Base-by-base conservation (phyloP, 2,329 filamentous ascomycete species). In the Ophiocordyceps camponoti-saundersi region DNA sequence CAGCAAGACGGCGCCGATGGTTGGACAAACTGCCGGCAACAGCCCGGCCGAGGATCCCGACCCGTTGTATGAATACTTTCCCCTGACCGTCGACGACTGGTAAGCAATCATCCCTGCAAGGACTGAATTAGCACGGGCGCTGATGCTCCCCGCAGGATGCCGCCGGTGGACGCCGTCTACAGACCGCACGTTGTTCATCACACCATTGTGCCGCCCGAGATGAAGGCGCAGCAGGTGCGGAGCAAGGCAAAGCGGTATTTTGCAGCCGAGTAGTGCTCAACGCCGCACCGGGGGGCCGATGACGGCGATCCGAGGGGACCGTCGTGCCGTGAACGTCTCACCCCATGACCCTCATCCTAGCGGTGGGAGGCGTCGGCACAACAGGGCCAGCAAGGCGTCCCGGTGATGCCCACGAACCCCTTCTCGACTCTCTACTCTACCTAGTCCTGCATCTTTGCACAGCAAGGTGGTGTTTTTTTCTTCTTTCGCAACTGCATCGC, bases 131-230 rank as follows among this genome's bases (percentile, higher is more conserved):
- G 21, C n/a, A 26, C 10, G 21, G 36, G 26, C 12, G 34, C 41
- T 36, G 26, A 42, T 21, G 13, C 30, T 15, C 20, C 34, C 23
- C 8, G 43, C 42, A 76, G 77, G 80, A 87, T 89, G 77, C 84
- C 84, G 2, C 87, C 86, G 1, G 85, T 93, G 3, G 87, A 94
- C 62, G 87, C 87, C 6, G 82, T 95, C 16, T 95, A 94, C 60
- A 73, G 87, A 44, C 90, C 89, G 6, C 89, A 95, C 61, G 86
- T 95, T 16, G 89, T 95, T 3, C 90, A 96, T 63, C 89, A 95
- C 60, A 90, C 85, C 16, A 74, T 75, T 44, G 69, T 83, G 44
- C 79, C 80, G 11, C 72, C 77, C 5, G 81, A 85, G 54, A 71
- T 82, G 55, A 84, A 84, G 57, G 80, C 81, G 2, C 76, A 82